These are phyloP conservation scores for Leccinum insigne DNA, from an alignment of 1,284 basidiomycete species.

Conservation along the genomic window DNA sequence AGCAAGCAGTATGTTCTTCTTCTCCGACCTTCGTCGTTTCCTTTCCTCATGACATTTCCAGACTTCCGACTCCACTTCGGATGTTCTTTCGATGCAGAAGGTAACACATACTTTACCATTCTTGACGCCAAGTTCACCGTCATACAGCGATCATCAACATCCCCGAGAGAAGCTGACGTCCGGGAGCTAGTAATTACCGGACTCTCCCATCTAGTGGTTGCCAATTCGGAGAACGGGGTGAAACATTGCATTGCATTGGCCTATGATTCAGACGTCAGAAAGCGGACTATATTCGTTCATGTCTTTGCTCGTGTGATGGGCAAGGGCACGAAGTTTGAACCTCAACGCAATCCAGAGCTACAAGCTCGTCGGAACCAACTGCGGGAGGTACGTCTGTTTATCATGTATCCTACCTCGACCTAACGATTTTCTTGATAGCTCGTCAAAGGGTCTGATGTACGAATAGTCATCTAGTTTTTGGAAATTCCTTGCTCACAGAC, in stretches of 20 bases:
- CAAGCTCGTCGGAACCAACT: conserved; percentile 57
- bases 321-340: conserved; percentile 74
- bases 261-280: conserved; percentile 73
- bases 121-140: conserved; percentile 6
- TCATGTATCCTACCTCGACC: neutral
- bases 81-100: conserved; percentile 50
- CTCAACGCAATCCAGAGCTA: conserved; percentile 53
- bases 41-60: conserved; percentile 25
- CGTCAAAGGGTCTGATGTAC: conserved; percentile 71
- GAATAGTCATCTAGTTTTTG: neutral
- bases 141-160: conserved; percentile 44
- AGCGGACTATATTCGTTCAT: conserved; percentile 83
- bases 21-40: neutral
- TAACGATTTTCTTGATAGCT: conserved; percentile 43
- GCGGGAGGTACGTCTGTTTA: conserved; percentile 55
- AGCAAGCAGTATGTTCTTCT: conserved; percentile 40
- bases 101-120: conserved; percentile 31
- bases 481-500: conserved; percentile 14
- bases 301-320: conserved; percentile 87
- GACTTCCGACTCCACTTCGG: conserved; percentile 53
- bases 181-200: conserved; percentile 76
- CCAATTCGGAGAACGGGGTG: conserved; percentile 88
- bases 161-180: conserved; percentile 59
- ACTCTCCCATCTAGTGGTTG: conserved; percentile 77
- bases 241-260: conserved; percentile 85